Base-by-base conservation (phyloP, 164 flowering plant species). In the Piper longum region DNA sequence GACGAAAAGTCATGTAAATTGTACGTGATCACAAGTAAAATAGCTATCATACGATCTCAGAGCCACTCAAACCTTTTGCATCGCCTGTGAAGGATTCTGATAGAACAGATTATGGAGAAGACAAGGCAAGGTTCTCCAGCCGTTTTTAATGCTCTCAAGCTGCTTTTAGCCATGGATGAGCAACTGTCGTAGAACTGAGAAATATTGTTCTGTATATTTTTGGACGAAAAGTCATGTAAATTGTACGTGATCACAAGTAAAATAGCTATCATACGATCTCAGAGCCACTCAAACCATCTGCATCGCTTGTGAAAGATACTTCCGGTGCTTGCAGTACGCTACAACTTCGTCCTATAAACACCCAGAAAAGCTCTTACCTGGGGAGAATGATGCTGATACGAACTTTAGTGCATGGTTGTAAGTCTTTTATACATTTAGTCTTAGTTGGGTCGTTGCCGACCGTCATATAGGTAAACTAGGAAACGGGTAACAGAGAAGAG, bases 91-190 rank as follows among this genome's bases (percentile, higher is more conserved):
- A 16, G 5, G 56, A 54, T 54, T n/a, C 64, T 85, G 78, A 84
- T 85, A 65, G 64, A 80, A 67, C 81, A 81, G 69, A 76, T 87
- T 69, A 79, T 87, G 68, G 95, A 87, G 75, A 81, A 75, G 71
- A 77, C 81, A 41, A 81, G 67, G 73, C 77, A 78, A 76, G 86
- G 86, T 51, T 82, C 87, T 55, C 85, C 87, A 16, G 79, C 71
- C 5, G 75, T 80, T 64, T 67, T 78, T 57, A 80, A 83, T 65
- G 88, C 84, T 56, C 88, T 80, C 63, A 80, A 43, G 42, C 43
- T 70, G 57, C 68, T 85, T 16, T 71, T 73, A 59, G 73, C 78
- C 2, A 42, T 76, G 74, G 78, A 78, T 63, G 78, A 82, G 57
- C 58, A 70, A 59, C 5, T 57, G 66, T 36, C 59, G 61, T 48